These are phyloP conservation scores for Agarophyton chilense DNA, from an alignment of 23 red algal genomes.

Conservation along the genomic window DNA sequence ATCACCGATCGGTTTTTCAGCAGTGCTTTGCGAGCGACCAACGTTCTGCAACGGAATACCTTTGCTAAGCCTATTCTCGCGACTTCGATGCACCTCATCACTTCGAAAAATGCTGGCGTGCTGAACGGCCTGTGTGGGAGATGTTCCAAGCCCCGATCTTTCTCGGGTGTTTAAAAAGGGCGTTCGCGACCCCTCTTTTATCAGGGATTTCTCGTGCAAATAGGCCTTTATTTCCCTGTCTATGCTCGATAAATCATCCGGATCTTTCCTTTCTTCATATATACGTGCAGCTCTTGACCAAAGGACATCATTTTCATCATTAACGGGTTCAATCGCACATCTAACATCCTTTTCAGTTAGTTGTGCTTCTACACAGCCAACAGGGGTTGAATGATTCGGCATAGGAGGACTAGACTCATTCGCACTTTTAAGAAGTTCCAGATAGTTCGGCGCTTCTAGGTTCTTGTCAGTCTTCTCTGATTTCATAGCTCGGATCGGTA, in stretches of 20 bases:
- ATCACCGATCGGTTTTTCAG: constrained; percentile 27
- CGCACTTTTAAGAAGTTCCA: neutral
- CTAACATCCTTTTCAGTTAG: neutral
- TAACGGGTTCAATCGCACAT: neutral
- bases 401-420: neutral
- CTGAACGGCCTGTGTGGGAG: neutral
- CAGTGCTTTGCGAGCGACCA: constrained; percentile 46
- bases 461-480: neutral
- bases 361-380: neutral
- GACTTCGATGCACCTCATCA: neutral
- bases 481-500: neutral
- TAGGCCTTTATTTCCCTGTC: neutral
- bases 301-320: neutral
- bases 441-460: neutral
- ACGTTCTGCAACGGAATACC: constrained; percentile 6
- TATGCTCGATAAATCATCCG: neutral
- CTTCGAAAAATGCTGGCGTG: neutral
- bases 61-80: neutral
- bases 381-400: neutral
- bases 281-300: neutral
- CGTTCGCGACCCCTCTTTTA: neutral
- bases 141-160: neutral
- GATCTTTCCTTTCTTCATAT: neutral
- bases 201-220: neutral
- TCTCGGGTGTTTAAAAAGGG: neutral